phyloP scores from a whole-genome alignment of 345 rosid genomes.

The Citrus hindsii region DNA sequence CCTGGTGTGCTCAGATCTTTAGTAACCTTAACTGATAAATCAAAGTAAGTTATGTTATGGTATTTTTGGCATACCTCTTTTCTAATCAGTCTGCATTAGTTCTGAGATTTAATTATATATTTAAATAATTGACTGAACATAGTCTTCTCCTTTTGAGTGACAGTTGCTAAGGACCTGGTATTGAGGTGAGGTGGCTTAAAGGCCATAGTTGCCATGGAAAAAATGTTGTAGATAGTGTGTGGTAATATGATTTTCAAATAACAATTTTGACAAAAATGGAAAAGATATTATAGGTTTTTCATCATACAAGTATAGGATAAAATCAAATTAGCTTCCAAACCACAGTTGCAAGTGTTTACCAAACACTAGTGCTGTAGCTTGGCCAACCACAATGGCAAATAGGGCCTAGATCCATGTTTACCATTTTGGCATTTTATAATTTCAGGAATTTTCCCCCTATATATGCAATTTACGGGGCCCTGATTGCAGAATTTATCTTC shows the following conservation, averaged over 20 bases:
- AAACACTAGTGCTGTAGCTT: no score
- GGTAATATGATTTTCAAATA: no score
- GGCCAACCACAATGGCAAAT: no score
- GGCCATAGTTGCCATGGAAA: no score
- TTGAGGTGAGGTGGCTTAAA: no score
- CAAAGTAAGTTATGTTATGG: constrained; percentile 32
- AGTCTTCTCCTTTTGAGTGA: not conserved
- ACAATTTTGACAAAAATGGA: no score
- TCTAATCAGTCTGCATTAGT: not conserved
- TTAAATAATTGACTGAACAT: not conserved
- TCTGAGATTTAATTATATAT: not conserved
- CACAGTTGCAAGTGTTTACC: no score
- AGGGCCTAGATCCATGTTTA: not conserved
- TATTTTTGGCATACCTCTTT: not conserved
- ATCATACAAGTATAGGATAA: no score
- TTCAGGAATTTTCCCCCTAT: not conserved
- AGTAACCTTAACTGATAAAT: constrained; percentile 57
- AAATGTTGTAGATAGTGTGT: no score
- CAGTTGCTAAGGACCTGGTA: not conserved
- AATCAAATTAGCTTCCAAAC: no score
- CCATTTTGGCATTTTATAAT: not conserved
- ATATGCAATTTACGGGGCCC: not conserved
- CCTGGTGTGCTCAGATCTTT: constrained; percentile 64
- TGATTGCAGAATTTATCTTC: not conserved
- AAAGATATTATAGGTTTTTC: no score